Percentiles rank a stretch among this genome's conserved stretches.
Conservation (phyloP, 495 filamentous ascomycete genomes). For the Darksidea phi region DNA sequence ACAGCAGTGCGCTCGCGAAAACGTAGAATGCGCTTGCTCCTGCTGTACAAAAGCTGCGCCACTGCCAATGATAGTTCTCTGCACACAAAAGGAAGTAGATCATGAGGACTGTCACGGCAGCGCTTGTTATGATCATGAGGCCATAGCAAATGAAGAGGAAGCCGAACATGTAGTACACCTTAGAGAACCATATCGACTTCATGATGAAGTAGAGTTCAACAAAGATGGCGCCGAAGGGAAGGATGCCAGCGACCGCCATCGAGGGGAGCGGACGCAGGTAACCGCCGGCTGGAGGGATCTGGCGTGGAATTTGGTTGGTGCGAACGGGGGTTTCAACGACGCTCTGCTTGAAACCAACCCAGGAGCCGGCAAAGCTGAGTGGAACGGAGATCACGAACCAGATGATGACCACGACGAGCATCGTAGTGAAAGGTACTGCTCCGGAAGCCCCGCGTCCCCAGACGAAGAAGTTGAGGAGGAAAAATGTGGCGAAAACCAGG, state of each 20-base stretch:
- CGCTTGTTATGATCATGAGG: slow-evolving; percentile 94
- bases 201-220: slow-evolving; percentile 99
- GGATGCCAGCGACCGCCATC: slow-evolving; percentile 82
- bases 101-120: slow-evolving; percentile 85
- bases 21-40: slow-evolving; percentile 88
- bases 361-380: slow-evolving; percentile 83
- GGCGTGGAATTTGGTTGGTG: slow-evolving; percentile 95
- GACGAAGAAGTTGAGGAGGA: slow-evolving; percentile 92
- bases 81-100: slow-evolving; percentile 93
- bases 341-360: slow-evolving; percentile 78
- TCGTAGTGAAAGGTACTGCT: slow-evolving; percentile 93
- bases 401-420: slow-evolving; percentile 87
- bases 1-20: slow-evolving; percentile 81
- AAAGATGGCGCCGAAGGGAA: slow-evolving; percentile 94
- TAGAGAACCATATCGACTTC: slow-evolving; percentile 94
- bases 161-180: slow-evolving; percentile 99
- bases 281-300: slow-evolving; percentile 78
- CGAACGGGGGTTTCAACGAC: slow-evolving; percentile 76
- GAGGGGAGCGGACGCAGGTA: slow-evolving; percentile 84
- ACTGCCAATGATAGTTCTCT: slow-evolving; percentile 99
- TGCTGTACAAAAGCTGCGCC: slow-evolving; percentile 85
- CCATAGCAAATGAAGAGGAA: slow-evolving; percentile 98
- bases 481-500: slow-evolving; percentile 84
- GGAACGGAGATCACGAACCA: slow-evolving; percentile 97
- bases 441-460: slow-evolving; percentile 89